Conservation (phyloP, 2,329 filamentous ascomycete species). For the Aspergillus spinulosporus region DNA sequence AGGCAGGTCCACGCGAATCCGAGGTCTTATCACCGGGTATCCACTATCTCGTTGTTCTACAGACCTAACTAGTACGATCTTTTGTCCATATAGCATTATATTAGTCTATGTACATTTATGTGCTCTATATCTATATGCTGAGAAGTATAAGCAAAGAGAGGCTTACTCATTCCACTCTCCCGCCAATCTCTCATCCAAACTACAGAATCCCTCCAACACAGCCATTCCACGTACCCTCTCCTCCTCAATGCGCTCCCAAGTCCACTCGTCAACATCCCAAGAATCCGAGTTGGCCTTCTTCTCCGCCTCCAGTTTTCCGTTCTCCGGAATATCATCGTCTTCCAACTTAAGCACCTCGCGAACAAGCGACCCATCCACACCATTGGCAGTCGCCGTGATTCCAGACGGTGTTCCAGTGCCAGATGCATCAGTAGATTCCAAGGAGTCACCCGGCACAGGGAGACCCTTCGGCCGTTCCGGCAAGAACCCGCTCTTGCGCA, state of each 20-base stretch:
- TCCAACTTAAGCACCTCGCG: constrained; percentile 31
- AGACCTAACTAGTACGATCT: not conserved
- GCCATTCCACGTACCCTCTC: constrained; percentile 57
- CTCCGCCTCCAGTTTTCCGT: constrained; percentile 32
- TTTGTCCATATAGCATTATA: not conserved
- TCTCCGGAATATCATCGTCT: constrained; percentile 24
- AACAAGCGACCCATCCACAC: constrained; percentile 38
- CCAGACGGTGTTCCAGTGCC: constrained; percentile 36
- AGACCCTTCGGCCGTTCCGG: constrained; percentile 57
- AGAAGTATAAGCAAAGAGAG: not conserved
- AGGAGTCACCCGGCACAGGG: not conserved
- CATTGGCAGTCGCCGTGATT: constrained; percentile 31
- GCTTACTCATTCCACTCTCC: constrained; percentile 44
- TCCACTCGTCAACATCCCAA: constrained; percentile 51
- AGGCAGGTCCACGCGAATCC: constrained; percentile 13
- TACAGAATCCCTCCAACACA: constrained; percentile 57
- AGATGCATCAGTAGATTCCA: constrained; percentile 28
- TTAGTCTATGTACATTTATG: not conserved
- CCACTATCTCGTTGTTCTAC: not conserved
- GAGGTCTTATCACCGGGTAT: constrained; percentile 6
- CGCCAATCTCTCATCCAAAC: constrained; percentile 53
- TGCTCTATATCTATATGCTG: constrained; percentile 6
- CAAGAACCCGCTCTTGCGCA: constrained; percentile 71
- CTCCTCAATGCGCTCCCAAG: constrained; percentile 61
- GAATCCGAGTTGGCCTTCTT: constrained; percentile 33